These are phyloP conservation scores for Monilinia aucupariae DNA, from an alignment of 2,329 filamentous ascomycete genomes.

Conservation along the genomic window DNA sequence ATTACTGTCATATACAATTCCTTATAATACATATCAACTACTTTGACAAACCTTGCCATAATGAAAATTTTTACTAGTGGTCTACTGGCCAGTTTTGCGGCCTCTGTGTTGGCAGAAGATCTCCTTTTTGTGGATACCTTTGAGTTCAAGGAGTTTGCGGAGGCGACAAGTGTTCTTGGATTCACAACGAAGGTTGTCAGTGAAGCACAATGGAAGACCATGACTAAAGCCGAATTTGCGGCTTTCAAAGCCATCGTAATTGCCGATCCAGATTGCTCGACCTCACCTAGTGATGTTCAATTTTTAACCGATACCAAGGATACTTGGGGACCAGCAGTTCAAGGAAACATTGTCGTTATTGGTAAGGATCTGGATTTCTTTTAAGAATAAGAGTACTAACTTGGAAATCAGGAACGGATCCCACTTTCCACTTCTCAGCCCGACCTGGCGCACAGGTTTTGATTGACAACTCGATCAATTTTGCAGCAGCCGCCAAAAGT, in stretches of 20 bases:
- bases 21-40: neutral
- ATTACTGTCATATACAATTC: neutral
- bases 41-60: neutral
- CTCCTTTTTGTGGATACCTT: conserved; percentile 34
- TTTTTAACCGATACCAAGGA: conserved; percentile 39
- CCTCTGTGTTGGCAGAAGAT: conserved; percentile 30
- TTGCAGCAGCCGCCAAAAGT: conserved; percentile 33
- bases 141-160: conserved; percentile 31
- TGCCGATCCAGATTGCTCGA: conserved; percentile 38
- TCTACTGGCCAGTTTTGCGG: conserved; percentile 22
- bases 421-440: conserved; percentile 17
- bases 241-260: conserved; percentile 43
- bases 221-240: conserved; percentile 41
- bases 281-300: conserved; percentile 32
- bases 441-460: conserved; percentile 35
- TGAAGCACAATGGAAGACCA: conserved; percentile 37
- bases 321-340: conserved; percentile 39
- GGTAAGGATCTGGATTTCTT: conserved; percentile 26
- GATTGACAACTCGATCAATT: conserved; percentile 39
- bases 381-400: neutral
- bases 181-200: conserved; percentile 36
- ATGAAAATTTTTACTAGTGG: conserved; percentile 23
- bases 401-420: conserved; percentile 33
- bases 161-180: conserved; percentile 23
- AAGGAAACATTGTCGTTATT: conserved; percentile 41